Evolutionary conservation across 78 protist genomes (phyloP), one percentile per base, ranked within the genome.

Genomic region (Cavenderia fasciculata): DNA sequence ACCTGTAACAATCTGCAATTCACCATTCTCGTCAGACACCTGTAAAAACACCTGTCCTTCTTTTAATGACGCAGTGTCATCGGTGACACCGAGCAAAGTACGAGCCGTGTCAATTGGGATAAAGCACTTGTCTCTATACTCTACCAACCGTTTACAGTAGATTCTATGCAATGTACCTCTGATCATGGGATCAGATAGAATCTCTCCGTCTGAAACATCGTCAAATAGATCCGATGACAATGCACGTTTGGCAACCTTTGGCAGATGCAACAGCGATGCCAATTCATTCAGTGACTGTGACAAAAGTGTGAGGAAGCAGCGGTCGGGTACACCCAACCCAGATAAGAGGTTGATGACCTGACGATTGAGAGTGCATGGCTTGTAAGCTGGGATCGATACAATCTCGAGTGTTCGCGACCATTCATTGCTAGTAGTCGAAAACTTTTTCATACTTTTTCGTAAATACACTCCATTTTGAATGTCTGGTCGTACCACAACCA

Each of bases 31-130:
- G n/a, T 61, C 38, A 14, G 31, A 40, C 0, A 75, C 0, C 8
- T 47, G 77, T 18, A 92, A 34, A 27, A 43, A 92, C 0, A 92
- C 86, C 0, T 78, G 72, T 25, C 74, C 75, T 6, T 19, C 33
- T 27, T 49, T 61, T n/a, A 92, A n/a, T 0, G 23, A 7, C 2
- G 19, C 51, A 1, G 89, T 79, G 12, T 71, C 85, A 47, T 92
- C 95, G 21, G 29, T 16, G 4, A 87, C 87, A 31, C 95, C 95
- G 27, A 92, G 33, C 4, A 92, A 21, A 43, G 71, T 62, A 31
- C 88, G 25, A 40, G 70, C 56, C 3, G 51, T 33, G 16, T 49
- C 49, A 11, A 92, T 36, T 47, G 31, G 72, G 1, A 92, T 86
- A 21, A 27, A 27, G 43, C 71, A 68, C 12, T 70, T 69, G 34